Percentiles rank a stretch among this genome's conserved stretches.
Conservation (phyloP, 768 basidiomycete species). For the Russula olivacea region DNA sequence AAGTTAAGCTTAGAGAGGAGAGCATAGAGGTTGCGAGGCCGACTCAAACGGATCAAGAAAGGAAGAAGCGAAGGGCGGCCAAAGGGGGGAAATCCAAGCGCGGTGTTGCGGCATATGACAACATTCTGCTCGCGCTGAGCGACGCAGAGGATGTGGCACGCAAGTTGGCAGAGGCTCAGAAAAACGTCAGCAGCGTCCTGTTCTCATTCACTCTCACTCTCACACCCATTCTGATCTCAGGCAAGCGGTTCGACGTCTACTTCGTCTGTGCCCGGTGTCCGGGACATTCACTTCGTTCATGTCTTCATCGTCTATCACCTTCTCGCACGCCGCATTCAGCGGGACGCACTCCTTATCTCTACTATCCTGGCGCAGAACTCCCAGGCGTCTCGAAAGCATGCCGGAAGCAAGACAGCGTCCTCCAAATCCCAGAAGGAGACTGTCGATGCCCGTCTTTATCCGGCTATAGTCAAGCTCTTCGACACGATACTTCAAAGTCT, state of each 20-base stretch:
- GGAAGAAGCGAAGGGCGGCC: conserved; percentile 36
- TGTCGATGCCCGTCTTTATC: conserved; percentile 70
- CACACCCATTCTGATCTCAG: conserved; percentile 26
- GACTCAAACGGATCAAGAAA: conserved; percentile 30
- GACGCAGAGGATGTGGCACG: conserved; percentile 85
- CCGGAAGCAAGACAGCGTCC: conserved; percentile 13
- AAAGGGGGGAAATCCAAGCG: conserved; percentile 51
- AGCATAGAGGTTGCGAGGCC: conserved; percentile 28
- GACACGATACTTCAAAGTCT: conserved; percentile 84
- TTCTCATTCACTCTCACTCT: background rate
- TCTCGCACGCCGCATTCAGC: conserved; percentile 78
- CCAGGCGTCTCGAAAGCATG: conserved; percentile 27
- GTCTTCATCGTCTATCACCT: conserved; percentile 85
- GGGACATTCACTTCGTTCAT: conserved; percentile 81
- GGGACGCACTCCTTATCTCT: conserved; percentile 76
- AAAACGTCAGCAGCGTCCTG: conserved; percentile 50
- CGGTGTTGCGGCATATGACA: conserved; percentile 83
- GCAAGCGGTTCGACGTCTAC: conserved; percentile 39
- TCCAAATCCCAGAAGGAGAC: conserved; percentile 39
- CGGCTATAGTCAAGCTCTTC: conserved; percentile 81
- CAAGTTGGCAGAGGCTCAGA: conserved; percentile 76
- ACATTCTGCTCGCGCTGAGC: conserved; percentile 73
- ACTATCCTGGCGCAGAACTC: conserved; percentile 46
- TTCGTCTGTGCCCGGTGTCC: conserved; percentile 41
- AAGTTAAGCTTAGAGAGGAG: conserved; percentile 47